Evolutionary conservation across 1,284 basidiomycete genomes (phyloP), one percentile per base, ranked within the genome.

Genomic region (Meripilus lineatus): DNA sequence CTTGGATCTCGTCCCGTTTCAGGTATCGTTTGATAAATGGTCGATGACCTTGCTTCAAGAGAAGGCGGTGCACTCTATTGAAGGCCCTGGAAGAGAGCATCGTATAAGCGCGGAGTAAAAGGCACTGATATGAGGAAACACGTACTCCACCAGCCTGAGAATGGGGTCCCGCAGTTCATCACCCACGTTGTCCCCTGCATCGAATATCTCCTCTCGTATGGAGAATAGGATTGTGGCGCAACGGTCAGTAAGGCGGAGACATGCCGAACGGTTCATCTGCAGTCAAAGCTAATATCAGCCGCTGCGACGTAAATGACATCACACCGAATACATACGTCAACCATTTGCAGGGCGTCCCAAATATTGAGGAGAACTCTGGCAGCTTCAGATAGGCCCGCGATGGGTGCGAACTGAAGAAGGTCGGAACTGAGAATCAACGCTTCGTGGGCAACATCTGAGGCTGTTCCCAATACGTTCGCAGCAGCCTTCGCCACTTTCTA

Each of bases 1-100:
- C 65, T 17, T 72, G 61, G 35, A 87, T 84, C 51, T 90, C 84
- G 30, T 87, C 81, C 28, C 85, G 74, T 58, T 81, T 82, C 39
- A 89, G 70, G 58, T 89, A 90, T 2, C 85, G 73, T 63, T 88
- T 89, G 50, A 91, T 61, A 66, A 89, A 90, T 0, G 86, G 83
- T 1, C 84, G 67, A 40, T 75, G 72, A 8, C 72, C 69, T 50
- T 85, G 79, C 49, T 77, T 80, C 46, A 72, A 56, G 15, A 86
- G 69, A 51, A 87, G 71, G 5, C 61, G 52, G 38, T 70, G 66
- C 2, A 87, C 75, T 37, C 69, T 41, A 3, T 26, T 48, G 50
- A 57, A 63, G 3, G 54, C 50, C n/a, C 56, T 57, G 44, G 15
- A 26, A 17, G 15, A 15, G 5, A 20, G 4, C 20, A 26, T 4